Evolutionary conservation across 73 alveolate species (phyloP).

Genomic region (Strombidium stylifer): DNA sequence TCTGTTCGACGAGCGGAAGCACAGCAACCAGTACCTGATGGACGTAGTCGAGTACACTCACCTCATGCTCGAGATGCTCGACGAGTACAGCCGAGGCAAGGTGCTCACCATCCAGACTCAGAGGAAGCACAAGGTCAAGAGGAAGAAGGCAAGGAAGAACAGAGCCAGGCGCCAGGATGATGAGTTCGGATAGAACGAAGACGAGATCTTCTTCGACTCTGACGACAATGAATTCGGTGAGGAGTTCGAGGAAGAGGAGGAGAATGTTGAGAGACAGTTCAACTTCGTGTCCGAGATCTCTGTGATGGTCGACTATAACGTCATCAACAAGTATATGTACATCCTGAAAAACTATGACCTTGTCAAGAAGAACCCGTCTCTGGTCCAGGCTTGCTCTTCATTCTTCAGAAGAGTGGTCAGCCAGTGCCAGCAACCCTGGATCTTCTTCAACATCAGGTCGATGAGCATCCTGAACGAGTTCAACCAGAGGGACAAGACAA

Average conservation of each 20-base stretch:
- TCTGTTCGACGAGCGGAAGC: constrained; percentile 19
- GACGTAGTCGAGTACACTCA: constrained; percentile 53
- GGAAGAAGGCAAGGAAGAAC: constrained; percentile 1
- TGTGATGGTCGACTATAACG: constrained; percentile 42
- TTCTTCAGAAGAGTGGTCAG: constrained; percentile 60
- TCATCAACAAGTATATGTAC: constrained; percentile 25
- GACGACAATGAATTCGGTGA: constrained; percentile 3
- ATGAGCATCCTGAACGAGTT: constrained; percentile 44
- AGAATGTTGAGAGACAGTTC: constrained; percentile 38
- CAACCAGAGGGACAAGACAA: constrained; percentile 23
- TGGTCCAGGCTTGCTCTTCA: constrained; percentile 15
- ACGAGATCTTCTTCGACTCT: constrained; percentile 9
- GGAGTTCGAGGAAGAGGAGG: constrained; percentile 20
- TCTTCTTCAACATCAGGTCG: constrained; percentile 72
- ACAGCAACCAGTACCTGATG: constrained; percentile 36
- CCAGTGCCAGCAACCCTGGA: constrained; percentile 70
- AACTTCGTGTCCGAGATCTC: constrained; percentile 51
- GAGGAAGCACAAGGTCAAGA: constrained; percentile 24
- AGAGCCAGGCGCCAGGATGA: background rate
- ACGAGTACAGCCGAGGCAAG: constrained; percentile 61
- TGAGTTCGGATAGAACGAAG: background rate
- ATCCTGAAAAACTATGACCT: constrained; percentile 22
- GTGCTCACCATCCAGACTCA: constrained; percentile 58
- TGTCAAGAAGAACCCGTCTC: constrained; percentile 21
- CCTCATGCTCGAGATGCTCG: constrained; percentile 56